Percentiles rank a stretch among this genome's conserved stretches.
These are phyloP conservation scores for Sarocladiaceae sp. DNA, from an alignment of 2,329 filamentous ascomycete species.

Conservation along the genomic window DNA sequence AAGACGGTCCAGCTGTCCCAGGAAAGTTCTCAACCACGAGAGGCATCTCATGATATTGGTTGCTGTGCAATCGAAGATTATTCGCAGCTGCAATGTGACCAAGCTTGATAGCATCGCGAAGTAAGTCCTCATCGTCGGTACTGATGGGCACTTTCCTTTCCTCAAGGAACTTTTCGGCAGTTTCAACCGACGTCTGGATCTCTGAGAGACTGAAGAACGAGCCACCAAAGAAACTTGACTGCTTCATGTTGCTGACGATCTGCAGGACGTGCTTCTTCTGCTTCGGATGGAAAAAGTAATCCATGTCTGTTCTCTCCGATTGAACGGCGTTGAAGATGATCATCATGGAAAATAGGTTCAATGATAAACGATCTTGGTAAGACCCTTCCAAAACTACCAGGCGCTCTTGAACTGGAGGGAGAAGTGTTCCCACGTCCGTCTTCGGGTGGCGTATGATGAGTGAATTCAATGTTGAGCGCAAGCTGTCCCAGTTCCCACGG, in stretches of 20 bases:
- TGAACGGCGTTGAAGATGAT: slow-evolving; percentile 83
- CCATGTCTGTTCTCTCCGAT: slow-evolving; percentile 73
- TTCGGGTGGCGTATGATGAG: slow-evolving; percentile 76
- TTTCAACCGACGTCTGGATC: slow-evolving; percentile 57
- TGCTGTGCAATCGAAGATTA: slow-evolving; percentile 59
- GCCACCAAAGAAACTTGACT: slow-evolving; percentile 80
- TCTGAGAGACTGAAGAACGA: slow-evolving; percentile 64
- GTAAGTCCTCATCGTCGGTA: slow-evolving; percentile 50
- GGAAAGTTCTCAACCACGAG: slow-evolving; percentile 66
- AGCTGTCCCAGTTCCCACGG: slow-evolving; percentile 53
- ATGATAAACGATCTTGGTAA: slow-evolving; percentile 74
- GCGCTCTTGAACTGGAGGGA: slow-evolving; percentile 68
- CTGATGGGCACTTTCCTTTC: slow-evolving; percentile 55
- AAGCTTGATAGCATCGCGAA: slow-evolving; percentile 59
- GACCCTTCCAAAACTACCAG: slow-evolving; percentile 72
- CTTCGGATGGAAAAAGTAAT: slow-evolving; percentile 81
- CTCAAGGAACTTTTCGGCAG: slow-evolving; percentile 60
- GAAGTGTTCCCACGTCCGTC: slow-evolving; percentile 59
- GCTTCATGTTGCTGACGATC: slow-evolving; percentile 71
- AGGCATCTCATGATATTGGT: slow-evolving; percentile 69
- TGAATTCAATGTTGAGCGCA: slow-evolving; percentile 65
- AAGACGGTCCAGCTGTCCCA: slow-evolving; percentile 49
- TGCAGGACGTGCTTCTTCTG: slow-evolving; percentile 61
- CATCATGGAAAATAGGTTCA: slow-evolving; percentile 80
- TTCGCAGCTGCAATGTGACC: slow-evolving; percentile 56